Conservation (phyloP, 2,329 filamentous ascomycete genomes). For the Penicillium brasilianum region DNA sequence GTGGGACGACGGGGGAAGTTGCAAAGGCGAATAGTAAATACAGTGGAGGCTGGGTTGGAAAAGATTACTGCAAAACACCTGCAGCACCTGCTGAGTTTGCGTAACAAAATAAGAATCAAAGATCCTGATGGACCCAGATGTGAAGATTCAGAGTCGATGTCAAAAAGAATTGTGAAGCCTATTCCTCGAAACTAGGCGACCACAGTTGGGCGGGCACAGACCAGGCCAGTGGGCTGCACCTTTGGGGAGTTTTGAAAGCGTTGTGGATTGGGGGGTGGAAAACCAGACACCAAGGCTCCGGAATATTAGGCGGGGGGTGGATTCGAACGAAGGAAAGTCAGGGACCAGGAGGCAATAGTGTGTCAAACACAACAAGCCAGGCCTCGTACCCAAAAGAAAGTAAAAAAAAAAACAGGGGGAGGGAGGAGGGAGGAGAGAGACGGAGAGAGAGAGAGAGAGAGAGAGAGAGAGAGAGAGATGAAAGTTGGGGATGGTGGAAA, state of each 20-base stretch:
- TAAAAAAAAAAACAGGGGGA: slow-evolving; percentile 29
- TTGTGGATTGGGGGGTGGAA: slow-evolving; percentile 10
- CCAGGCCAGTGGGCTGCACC: slow-evolving; percentile 55
- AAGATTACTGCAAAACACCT: slow-evolving; percentile 63
- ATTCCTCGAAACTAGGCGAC: slow-evolving; percentile 38
- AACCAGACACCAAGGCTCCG: slow-evolving; percentile 11
- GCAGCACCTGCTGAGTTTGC: slow-evolving; percentile 76
- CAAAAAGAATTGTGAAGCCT: slow-evolving; percentile 33
- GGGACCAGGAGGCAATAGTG: slow-evolving; percentile 46
- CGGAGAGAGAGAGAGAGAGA: slow-evolving; percentile 26
- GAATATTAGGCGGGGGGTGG: slow-evolving; percentile 25
- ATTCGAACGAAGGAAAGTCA: slow-evolving; percentile 46
- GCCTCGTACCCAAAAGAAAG: slow-evolving; percentile 30
- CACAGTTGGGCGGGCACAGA: slow-evolving; percentile 44
- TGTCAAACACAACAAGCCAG: slow-evolving; percentile 52
- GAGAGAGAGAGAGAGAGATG: slow-evolving; percentile 19
- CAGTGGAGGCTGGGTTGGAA: slow-evolving; percentile 31
- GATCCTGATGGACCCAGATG: slow-evolving; percentile 24
- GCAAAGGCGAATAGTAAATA: slow-evolving; percentile 40
- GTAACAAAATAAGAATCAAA: slow-evolving; percentile 34
- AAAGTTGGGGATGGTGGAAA: slow-evolving; percentile 13
- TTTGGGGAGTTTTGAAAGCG: slow-evolving; percentile 36
- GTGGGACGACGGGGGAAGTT: slow-evolving; percentile 9
- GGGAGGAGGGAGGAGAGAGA: slow-evolving; percentile 24
- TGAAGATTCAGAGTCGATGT: slow-evolving; percentile 21